Conservation (phyloP, 2,329 filamentous ascomycete genomes). For the Magnaporthales sp. region DNA sequence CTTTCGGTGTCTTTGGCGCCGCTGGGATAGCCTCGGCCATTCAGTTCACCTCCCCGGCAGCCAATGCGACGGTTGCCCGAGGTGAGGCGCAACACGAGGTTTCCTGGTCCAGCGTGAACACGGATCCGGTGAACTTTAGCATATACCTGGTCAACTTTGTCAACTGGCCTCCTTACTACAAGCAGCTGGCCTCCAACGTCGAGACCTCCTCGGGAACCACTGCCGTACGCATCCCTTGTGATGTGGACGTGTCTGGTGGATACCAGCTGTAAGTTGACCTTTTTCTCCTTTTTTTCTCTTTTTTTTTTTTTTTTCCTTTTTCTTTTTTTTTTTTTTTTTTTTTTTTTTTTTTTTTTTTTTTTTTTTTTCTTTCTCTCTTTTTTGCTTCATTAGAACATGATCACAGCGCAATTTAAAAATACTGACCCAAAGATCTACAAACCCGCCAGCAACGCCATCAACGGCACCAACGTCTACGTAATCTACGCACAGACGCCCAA, state of each 20-base stretch:
- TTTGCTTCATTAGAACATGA: too few relatives aligned
- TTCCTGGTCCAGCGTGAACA: not conserved
- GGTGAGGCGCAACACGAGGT: not conserved
- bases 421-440: not conserved
- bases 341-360: too few relatives aligned
- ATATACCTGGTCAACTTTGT: not conserved
- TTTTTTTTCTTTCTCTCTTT: too few relatives aligned
- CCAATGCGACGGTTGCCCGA: not conserved
- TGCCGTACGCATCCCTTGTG: not conserved
- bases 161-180: not conserved
- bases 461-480: not conserved
- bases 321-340: not conserved
- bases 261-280: not conserved
- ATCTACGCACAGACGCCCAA: not conserved
- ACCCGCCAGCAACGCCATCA: not conserved
- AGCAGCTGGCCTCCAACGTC: not conserved
- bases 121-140: not conserved
- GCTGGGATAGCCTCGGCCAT: not conserved
- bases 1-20: not conserved
- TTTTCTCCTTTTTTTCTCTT: not conserved
- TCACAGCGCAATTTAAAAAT: too few relatives aligned
- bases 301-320: not conserved
- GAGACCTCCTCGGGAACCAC: not conserved
- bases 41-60: not conserved
- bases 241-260: not conserved